phyloP scores from a whole-genome alignment of 208 protist species.

The Novymonas esmeraldas region DNA sequence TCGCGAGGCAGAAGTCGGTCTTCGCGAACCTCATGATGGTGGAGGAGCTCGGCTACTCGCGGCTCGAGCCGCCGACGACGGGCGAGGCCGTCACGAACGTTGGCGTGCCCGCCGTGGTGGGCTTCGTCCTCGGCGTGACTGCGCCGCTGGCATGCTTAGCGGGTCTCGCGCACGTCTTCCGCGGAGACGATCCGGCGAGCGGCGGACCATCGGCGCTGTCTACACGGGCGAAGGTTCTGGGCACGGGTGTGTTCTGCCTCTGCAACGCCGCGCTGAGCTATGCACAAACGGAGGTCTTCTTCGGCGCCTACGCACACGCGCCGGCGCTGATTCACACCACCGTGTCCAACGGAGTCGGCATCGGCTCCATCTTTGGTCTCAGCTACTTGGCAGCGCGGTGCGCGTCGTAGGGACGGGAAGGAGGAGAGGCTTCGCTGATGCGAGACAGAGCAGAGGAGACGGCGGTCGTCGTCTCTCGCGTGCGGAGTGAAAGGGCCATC shows the following conservation, averaged over 20 bases:
- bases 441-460: not conserved
- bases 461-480: too few species aligned
- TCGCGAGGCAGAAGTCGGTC: slow-evolving; percentile 76
- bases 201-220: slow-evolving; percentile 6
- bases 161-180: not conserved
- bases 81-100: slow-evolving; percentile 66
- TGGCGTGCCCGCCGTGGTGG: slow-evolving; percentile 56
- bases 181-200: not conserved
- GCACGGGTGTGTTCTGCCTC: slow-evolving; percentile 27
- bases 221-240: slow-evolving; percentile 11
- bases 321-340: slow-evolving; percentile 33
- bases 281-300: slow-evolving; percentile 77
- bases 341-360: slow-evolving; percentile 40
- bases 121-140: slow-evolving; percentile 51
- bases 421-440: not conserved
- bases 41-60: slow-evolving; percentile 93
- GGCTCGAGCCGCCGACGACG: slow-evolving; percentile 69
- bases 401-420: too few species aligned
- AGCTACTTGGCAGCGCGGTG: slow-evolving; percentile 37
- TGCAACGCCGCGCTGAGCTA: slow-evolving; percentile 45
- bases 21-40: slow-evolving; percentile 96
- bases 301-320: slow-evolving; percentile 67
- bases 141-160: slow-evolving; percentile 30
- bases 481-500: too few species aligned
- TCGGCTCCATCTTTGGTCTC: slow-evolving; percentile 43